These are phyloP conservation scores for Ganoderma lucidum DNA, from an alignment of 1,284 basidiomycete species.

Conservation along the genomic window DNA sequence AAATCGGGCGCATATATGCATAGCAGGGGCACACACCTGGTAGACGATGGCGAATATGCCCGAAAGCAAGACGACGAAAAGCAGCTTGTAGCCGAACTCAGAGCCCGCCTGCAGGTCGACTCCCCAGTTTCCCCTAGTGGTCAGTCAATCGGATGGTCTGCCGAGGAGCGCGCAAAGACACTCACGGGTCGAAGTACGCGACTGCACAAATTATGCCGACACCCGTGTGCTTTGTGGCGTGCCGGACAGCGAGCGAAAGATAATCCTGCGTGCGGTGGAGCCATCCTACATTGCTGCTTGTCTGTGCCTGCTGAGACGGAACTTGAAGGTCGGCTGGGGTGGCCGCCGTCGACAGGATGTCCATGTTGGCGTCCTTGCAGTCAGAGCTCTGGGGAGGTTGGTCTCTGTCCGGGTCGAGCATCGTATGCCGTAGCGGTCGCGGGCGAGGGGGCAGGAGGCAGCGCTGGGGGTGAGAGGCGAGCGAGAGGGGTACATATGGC, in stretches of 20 bases:
- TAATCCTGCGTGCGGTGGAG: constrained; percentile 14
- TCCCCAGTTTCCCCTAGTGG: constrained; percentile 73
- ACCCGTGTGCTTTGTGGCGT: constrained; percentile 54
- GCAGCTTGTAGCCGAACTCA: constrained; percentile 82
- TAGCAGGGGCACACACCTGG: constrained; percentile 55
- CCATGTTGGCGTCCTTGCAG: neutral
- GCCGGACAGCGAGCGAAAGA: constrained; percentile 41
- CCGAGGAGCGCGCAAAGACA: constrained; percentile 9
- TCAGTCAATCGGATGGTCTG: neutral
- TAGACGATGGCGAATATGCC: constrained; percentile 86
- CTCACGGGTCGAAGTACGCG: constrained; percentile 65
- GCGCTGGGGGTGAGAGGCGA: neutral
- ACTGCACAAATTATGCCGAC: constrained; percentile 60
- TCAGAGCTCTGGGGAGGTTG: neutral
- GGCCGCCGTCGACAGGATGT: neutral
- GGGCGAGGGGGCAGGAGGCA: neutral
- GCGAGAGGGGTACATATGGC: constrained; percentile 5
- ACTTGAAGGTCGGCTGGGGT: neutral
- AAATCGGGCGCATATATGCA: constrained; percentile 3
- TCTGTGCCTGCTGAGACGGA: constrained; percentile 13
- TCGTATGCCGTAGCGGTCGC: neutral
- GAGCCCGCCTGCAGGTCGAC: constrained; percentile 81
- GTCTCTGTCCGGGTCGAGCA: neutral
- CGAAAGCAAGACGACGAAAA: constrained; percentile 87
- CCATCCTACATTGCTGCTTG: neutral